These are phyloP conservation scores for Globisporangium uncinulatum DNA, from an alignment of 352 stramenopile species.

Conservation along the genomic window DNA sequence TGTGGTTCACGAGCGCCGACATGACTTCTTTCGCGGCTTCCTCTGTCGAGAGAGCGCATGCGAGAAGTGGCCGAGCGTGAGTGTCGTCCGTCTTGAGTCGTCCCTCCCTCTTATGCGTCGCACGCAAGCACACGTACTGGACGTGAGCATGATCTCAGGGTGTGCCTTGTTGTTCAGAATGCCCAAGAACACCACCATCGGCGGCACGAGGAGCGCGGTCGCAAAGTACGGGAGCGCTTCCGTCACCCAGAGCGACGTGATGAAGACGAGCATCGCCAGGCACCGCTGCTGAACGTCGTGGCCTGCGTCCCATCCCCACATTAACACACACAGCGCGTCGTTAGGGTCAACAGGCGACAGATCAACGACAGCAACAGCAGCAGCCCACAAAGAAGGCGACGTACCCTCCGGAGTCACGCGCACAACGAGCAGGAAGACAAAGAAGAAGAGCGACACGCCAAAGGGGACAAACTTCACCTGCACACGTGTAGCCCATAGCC, in stretches of 20 bases:
- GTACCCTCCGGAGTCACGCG: slow-evolving; percentile 71
- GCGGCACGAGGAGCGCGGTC: slow-evolving; percentile 84
- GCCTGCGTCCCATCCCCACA: slow-evolving; percentile 17
- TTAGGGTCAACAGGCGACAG: background rate
- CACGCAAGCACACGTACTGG: slow-evolving; percentile 36
- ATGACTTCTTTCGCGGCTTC: slow-evolving; percentile 86
- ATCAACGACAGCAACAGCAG: background rate
- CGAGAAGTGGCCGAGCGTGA: background rate
- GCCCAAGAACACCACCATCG: slow-evolving; percentile 83
- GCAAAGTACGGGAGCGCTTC: slow-evolving; percentile 90
- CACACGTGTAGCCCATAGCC: no score
- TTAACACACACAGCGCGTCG: background rate
- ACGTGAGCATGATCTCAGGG: slow-evolving; percentile 54
- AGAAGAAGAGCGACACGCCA: slow-evolving; percentile 61
- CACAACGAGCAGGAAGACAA: slow-evolving; percentile 67
- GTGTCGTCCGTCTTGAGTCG: background rate
- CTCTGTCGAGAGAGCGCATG: slow-evolving; percentile 25
- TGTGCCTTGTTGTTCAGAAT: slow-evolving; percentile 86
- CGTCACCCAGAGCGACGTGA: slow-evolving; percentile 88
- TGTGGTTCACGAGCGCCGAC: slow-evolving; percentile 89
- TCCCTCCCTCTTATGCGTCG: no score
- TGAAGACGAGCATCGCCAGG: slow-evolving; percentile 87
- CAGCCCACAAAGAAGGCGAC: background rate
- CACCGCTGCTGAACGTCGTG: slow-evolving; percentile 81
- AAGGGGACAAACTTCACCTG: slow-evolving; percentile 82